Base-by-base conservation (phyloP, 495 filamentous ascomycete species). In the Chaetomium fimeti region DNA sequence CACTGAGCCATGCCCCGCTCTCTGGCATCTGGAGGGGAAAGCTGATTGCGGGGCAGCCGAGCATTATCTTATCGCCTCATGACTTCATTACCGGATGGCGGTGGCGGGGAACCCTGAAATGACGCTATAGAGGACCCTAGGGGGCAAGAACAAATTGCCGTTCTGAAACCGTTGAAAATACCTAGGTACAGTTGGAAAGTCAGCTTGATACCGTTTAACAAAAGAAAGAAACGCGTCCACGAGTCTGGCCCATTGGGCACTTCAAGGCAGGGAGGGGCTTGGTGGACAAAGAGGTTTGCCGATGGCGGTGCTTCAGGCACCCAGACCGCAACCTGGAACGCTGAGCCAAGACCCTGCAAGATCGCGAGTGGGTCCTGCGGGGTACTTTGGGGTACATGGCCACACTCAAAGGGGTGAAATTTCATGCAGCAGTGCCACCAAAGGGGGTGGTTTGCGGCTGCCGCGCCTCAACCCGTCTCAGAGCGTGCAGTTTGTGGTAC, bases 61-160 rank as follows among this genome's bases (percentile, higher is more conserved):
- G 51, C 51, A 62, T 74, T 73, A 74, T 71, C 72, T 74, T 74
- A 74, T 74, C 72, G 69, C 54, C 58, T 45, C 48, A 71, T 74
- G 72, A 74, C 72, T 68, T 74, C 68, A 74, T 70, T 42, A 40
- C 11, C 32, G 32, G 2, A 27, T 25, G 42, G 45, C 32, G 60
- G 42, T 51, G 32, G 56, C 22, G 56, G 28, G 3, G n/a, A 13
- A n/a, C 5, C 38, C 20, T 25, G 3, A 0, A 27, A 59, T 5
- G 20, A 47, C 9, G 16, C n/a, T 47, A 18, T 5, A 15, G 16
- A 47, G n/a, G 43, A 6, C 1, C n/a, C 43, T 12, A 47, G 16
- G 32, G 16, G 32, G 32, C 3, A 36, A 36, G 32, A 36, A 9
- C 32, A 36, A 36, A 36, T 36, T 11, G 32, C 32, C 1, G 8